Conservation (phyloP, 2,329 filamentous ascomycete genomes). For the Apiospora phragmitis region DNA sequence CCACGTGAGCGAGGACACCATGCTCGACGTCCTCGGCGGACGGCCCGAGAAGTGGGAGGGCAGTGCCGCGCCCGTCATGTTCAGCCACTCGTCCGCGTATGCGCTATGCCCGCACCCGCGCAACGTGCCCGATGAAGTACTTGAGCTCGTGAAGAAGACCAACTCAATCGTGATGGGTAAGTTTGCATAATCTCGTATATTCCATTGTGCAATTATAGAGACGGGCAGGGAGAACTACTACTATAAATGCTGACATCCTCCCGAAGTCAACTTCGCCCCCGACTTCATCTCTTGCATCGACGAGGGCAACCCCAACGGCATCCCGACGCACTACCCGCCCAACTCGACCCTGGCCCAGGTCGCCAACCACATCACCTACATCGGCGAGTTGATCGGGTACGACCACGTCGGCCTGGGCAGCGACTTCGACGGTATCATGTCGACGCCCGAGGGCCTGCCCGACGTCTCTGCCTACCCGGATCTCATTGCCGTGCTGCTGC, state of each 20-base stretch:
- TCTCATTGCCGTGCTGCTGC: constrained; percentile 73
- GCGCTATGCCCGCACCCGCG: constrained; percentile 82
- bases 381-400: constrained; percentile 81
- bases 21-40: constrained; percentile 76
- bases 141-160: constrained; percentile 72
- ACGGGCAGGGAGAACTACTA: no score
- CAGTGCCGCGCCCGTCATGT: constrained; percentile 81
- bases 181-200: constrained; percentile 10
- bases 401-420: constrained; percentile 86
- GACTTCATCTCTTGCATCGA: constrained; percentile 78
- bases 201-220: background rate
- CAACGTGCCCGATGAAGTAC: constrained; percentile 74
- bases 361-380: constrained; percentile 77
- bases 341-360: constrained; percentile 78
- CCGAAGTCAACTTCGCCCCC: constrained; percentile 74
- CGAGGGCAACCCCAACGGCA: constrained; percentile 56
- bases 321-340: constrained; percentile 66
- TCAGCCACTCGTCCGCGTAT: constrained; percentile 83
- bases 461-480: constrained; percentile 84
- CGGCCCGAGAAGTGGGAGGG: constrained; percentile 62
- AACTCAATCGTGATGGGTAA: constrained; percentile 75
- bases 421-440: constrained; percentile 80
- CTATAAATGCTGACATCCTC: background rate
- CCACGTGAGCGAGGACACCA: constrained; percentile 76
- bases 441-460: constrained; percentile 71